Evolutionary conservation across 2,329 filamentous ascomycete species (phyloP), one percentile per base, ranked within the genome.

Genomic region (Mollisia scopiformis): DNA sequence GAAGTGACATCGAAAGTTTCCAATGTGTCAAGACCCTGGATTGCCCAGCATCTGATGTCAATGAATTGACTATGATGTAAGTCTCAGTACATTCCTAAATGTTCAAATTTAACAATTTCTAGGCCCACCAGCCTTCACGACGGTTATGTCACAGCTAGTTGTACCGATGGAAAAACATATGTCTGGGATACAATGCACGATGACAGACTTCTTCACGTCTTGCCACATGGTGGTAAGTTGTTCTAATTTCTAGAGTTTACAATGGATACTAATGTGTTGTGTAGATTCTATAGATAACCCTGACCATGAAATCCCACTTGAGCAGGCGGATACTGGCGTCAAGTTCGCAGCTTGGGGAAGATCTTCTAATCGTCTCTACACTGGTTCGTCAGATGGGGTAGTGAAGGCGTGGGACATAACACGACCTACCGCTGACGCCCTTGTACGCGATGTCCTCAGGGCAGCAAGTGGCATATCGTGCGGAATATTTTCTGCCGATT

Each of bases 341-440:
- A 88, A 88, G 68, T 88, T 89, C 65, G 82, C 81, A 0, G 81
- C 84, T 3, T 89, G 86, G 86, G 86, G 84, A 1, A 79, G 76
- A 16, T 82, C 80, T 0, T 71, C 77, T 0, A 83, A 86, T 57
- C 79, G 85, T 0, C 79, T 89, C 46, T 89, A 88, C 65, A 88
- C 85, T 0, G 86, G 86, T 1, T 84, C 84, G 0, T 88, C 86
- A 1, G 86, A 89, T 62, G 86, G 86, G 1, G 77, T 83, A 0
- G 78, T 89, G 16, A 88, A 85, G 62, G 84, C 85, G 2, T 89
- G 86, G 86, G 84, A 88, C 63, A 74, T 88, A 8, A 80, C 83
- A 10, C 65, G 64, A 43, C 76, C 77, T 47, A 68, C 53, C 54
- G 73, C 65, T 28, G 71, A 75, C 55, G 82, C 78, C 0, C 78